Percentiles rank a stretch among this genome's conserved stretches.
These are phyloP conservation scores for Podospora pseudocomata DNA, from an alignment of 495 filamentous ascomycete genomes.

Conservation along the genomic window DNA sequence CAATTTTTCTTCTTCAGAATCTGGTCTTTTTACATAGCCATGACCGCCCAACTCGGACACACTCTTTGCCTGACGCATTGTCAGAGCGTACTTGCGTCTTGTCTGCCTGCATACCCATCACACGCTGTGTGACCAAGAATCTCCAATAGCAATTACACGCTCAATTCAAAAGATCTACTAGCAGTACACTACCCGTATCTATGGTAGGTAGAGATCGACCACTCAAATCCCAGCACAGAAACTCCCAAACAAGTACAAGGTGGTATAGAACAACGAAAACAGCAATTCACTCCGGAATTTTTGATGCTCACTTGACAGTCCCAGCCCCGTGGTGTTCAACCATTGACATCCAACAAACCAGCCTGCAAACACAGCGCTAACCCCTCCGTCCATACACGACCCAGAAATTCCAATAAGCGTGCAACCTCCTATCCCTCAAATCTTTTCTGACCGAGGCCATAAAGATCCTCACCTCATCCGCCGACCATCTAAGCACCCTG, in stretches of 20 bases:
- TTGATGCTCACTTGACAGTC: not conserved
- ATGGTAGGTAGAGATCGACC: not conserved
- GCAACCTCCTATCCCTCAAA: conserved; percentile 7
- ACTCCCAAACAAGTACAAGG: too few species aligned
- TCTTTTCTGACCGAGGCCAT: conserved; percentile 8
- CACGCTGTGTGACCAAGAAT: not conserved
- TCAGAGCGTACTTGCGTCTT: not conserved
- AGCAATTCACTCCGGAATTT: not conserved
- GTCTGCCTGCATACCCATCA: not conserved
- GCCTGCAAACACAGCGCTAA: not conserved
- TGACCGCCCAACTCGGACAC: not conserved
- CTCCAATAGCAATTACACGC: too few species aligned
- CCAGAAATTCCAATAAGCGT: conserved; percentile 18
- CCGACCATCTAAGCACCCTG: conserved; percentile 21
- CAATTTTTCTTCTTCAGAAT: not conserved
- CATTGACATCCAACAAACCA: not conserved
- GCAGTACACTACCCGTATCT: not conserved
- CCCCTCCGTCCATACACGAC: conserved; percentile 13
- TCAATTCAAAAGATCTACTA: not conserved
- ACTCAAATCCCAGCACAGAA: too few species aligned
- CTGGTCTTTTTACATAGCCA: not conserved
- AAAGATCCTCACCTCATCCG: conserved; percentile 5
- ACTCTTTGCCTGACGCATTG: not conserved
- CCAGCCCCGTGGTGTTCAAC: not conserved
- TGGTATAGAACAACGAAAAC: too few species aligned